Percentiles rank a stretch among this genome's conserved stretches.
phyloP scores from a whole-genome alignment of 495 filamentous ascomycete species.

The Penicillium riverlandense region DNA sequence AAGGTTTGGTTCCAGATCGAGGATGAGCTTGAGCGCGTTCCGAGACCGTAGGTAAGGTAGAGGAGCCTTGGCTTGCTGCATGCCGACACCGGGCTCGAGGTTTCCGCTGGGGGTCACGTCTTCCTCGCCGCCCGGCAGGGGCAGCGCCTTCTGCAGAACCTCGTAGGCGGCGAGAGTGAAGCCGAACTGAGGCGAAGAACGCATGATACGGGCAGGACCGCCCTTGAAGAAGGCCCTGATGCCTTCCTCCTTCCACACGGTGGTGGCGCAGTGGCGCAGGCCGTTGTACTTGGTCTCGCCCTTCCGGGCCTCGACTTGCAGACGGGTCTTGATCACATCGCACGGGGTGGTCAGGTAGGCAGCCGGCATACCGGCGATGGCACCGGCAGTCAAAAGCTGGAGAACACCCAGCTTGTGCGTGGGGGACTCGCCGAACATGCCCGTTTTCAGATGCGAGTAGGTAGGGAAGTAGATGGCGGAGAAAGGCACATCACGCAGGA shows the following conservation, averaged over 20 bases:
- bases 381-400: constrained; percentile 89
- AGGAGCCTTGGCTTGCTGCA: constrained; percentile 53
- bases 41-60: constrained; percentile 79
- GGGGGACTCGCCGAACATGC: constrained; percentile 85
- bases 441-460: constrained; percentile 88
- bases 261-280: constrained; percentile 77
- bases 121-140: constrained; percentile 63
- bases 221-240: constrained; percentile 98
- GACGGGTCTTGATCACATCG: constrained; percentile 97
- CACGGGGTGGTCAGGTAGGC: constrained; percentile 96
- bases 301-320: constrained; percentile 95
- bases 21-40: constrained; percentile 94
- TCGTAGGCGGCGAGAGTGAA: constrained; percentile 96
- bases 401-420: constrained; percentile 86
- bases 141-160: constrained; percentile 74
- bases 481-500: constrained; percentile 94
- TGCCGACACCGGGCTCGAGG: constrained; percentile 48
- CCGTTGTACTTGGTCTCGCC: constrained; percentile 81
- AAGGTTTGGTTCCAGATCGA: constrained; percentile 90
- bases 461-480: constrained; percentile 98
- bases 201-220: constrained; percentile 86
- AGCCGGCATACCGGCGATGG: constrained; percentile 97
- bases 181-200: constrained; percentile 94
- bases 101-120: constrained; percentile 37
- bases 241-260: constrained; percentile 83